Base-by-base conservation (phyloP, 2,329 filamentous ascomycete genomes). In the Amauroascus niger region DNA sequence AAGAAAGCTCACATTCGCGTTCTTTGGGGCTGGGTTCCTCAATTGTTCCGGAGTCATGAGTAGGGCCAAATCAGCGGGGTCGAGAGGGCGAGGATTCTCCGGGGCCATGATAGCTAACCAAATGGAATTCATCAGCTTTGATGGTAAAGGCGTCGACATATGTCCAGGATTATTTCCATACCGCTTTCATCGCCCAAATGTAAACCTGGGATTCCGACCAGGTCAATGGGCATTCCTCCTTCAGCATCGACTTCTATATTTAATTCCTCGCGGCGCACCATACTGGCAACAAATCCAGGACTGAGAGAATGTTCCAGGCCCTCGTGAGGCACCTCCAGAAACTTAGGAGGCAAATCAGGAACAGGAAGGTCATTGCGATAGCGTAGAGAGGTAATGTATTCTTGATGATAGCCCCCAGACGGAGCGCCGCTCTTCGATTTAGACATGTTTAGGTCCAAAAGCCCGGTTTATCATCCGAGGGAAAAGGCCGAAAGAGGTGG, bases 211-310 rank as follows among this genome's bases (percentile, higher is more conserved):
- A 97, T 88, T 64, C 93, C 93, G 55, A 97, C 86, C 61, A 98
- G 74, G 68, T 97, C 91, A 66, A 98, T 82, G 56, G 90, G 89
- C 93, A 98, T 97, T 55, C 93, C 93, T 62, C 97, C 80, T 75
- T 98, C 93, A 7, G 90, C 93, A 79, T 98, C 93, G 28, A 89
- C 89, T 71, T 98, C 93, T 57, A 98, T 93, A 66, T 96, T 97
- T 47, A 95, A 77, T 50, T 91, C 87, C 74, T 97, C 93, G 65
- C 95, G 89, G 65, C 91, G 79, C 16, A 87, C 88, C 61, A 98
- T 76, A 59, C 88, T 83, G 44, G 90, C 93, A 28, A 90, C 89
- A 74, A 95, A 98, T 20, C 84, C 84, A 1, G 93, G 88, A 2
- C 84, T 88, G 30, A 93, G 94, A 71, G 96, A 97, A 67, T 94